Base-by-base conservation (phyloP, 192 early-diverging fungal species). In the Rhizophagus prolifer region DNA sequence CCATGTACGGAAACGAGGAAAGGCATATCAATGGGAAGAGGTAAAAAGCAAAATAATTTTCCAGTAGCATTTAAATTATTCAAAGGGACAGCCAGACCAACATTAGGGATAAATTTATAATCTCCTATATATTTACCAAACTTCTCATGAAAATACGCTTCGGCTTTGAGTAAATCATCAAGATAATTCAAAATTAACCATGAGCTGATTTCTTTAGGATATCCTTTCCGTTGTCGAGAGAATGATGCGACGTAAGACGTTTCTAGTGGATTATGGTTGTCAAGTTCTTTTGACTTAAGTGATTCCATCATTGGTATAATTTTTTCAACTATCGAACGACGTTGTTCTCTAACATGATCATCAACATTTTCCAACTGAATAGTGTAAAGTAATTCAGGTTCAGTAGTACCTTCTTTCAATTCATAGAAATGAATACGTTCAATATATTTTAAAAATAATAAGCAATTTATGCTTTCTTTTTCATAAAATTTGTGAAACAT, bases 341-440 rank as follows among this genome's bases (percentile, higher is more conserved):
- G 74, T 14, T 72, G 23, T 23, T 65, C 9, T 1, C 79, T 50
- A 19, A 84, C 58, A 25, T 80, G 61, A 8, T 70, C 41, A 44
- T 44, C 60, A 4, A 28, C 72, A 58, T 84, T 83, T 5, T 65
- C 8, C 16, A 84, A 70, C 58, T 79, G 65, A 28, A 82, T 76
- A 21, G 74, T 64, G 9, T 78, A 84, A 0, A 84, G 30, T 14
- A 70, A 72, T 19, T 28, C 59, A 0, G 76, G 79, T 6, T 46
- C 26, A 8, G 61, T 10, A 2, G 73, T 54, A 0, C 36, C 34
- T n/a, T 75, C 44, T 25, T 75, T 66, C 5, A 81, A 44, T 31
- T 84, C 82, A 36, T 80, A 82, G 60, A 84, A 79, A 28, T 31
- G 4, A 36, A 84, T 80, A 31, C 21, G 44, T 36, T 84, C 82